Evolutionary conservation across 345 rosid genomes (phyloP).

Genomic region (Punica granatum): DNA sequence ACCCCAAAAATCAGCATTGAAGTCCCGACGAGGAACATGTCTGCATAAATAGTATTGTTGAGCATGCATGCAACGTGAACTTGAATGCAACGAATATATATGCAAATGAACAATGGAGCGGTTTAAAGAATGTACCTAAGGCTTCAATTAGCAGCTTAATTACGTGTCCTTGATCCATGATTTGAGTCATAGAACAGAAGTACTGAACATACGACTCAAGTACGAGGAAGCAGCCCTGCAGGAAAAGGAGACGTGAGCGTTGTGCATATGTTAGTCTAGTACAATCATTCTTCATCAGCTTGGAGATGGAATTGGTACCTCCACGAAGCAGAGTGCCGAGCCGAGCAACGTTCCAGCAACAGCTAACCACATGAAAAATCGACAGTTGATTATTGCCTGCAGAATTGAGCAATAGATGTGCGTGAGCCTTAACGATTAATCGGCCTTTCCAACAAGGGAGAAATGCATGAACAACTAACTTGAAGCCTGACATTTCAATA

Average conservation of each 20-base stretch:
- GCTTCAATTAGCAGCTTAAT: constrained; percentile 50
- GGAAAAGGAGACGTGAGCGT: background rate
- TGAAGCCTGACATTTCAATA: background rate
- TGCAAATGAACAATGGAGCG: background rate
- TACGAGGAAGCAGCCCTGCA: constrained; percentile 52
- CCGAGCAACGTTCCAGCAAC: constrained; percentile 67
- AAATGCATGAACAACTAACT: background rate
- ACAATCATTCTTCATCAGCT: background rate
- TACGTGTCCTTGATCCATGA: constrained; percentile 31
- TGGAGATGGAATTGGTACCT: constrained; percentile 27
- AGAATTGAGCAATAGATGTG: background rate
- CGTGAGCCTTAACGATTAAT: no score
- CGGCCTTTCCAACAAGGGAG: no score
- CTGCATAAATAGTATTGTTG: constrained; percentile 27
- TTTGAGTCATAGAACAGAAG: constrained; percentile 26
- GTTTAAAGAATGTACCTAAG: constrained; percentile 33
- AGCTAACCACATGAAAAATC: constrained; percentile 61
- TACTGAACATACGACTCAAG: constrained; percentile 39
- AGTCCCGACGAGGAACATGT: constrained; percentile 57
- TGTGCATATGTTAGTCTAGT: background rate
- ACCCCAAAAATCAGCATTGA: constrained; percentile 57
- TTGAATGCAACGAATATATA: background rate
- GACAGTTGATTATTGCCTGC: constrained; percentile 58
- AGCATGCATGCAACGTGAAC: background rate
- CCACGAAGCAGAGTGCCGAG: constrained; percentile 56